Conservation (phyloP, 2,329 filamentous ascomycete genomes). For the Alternaria hordeiaustralica region DNA sequence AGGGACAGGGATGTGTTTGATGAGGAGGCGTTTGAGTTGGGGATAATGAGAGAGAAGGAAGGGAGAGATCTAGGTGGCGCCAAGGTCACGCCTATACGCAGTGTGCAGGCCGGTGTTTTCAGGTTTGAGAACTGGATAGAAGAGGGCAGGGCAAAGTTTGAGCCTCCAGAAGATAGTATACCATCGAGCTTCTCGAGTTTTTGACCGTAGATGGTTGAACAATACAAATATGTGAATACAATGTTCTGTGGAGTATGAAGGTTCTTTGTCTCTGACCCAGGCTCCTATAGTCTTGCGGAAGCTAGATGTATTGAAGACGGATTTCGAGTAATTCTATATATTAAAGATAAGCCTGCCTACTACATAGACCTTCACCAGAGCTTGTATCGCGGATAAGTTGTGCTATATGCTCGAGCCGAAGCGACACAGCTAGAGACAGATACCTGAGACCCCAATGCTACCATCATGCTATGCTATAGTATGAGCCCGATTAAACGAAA, state of each 20-base stretch:
- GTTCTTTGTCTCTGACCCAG: no score
- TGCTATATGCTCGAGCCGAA: no score
- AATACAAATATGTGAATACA: no score
- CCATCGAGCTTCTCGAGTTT: constrained; percentile 32
- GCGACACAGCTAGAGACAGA: no score
- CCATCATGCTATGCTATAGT: neutral
- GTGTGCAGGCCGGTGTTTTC: constrained; percentile 69
- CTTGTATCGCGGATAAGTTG: neutral
- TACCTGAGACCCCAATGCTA: neutral
- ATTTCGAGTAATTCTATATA: neutral
- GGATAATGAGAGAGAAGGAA: constrained; percentile 22
- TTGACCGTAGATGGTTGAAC: neutral
- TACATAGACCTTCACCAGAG: neutral
- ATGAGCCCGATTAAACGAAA: neutral
- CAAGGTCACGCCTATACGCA: constrained; percentile 66
- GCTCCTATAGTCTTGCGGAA: no score
- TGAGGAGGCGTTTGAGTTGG: constrained; percentile 17
- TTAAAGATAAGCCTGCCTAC: neutral
- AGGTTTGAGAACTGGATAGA: constrained; percentile 74
- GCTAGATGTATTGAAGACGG: neutral
- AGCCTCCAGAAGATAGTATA: constrained; percentile 20
- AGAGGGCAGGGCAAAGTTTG: constrained; percentile 63
- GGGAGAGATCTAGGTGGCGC: constrained; percentile 57
- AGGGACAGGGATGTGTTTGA: constrained; percentile 19
- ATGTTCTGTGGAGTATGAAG: no score